Evolutionary conservation across 2,329 filamentous ascomycete species (phyloP).

Genomic region (Emydomyces testavorans): DNA sequence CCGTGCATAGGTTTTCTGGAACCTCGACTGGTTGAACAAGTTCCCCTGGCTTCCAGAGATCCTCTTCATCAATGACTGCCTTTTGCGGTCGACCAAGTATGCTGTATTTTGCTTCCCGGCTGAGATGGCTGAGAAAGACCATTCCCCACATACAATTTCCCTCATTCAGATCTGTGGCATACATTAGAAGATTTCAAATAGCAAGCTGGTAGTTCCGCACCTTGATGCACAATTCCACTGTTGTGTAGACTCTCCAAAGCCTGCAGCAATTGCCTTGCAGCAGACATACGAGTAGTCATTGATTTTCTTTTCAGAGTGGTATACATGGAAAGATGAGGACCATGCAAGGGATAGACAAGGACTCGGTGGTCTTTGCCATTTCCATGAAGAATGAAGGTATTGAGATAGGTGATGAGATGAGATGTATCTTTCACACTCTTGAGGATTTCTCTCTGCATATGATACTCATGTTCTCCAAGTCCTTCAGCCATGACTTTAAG

Average conservation of each 20-base stretch:
- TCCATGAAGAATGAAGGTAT: constrained; percentile 11
- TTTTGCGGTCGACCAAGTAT: too few relatives aligned
- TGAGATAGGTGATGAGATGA: constrained; percentile 10
- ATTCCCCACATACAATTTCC: constrained; percentile 25
- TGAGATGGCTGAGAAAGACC: constrained; percentile 18
- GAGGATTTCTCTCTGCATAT: constrained; percentile 11
- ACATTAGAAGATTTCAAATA: too few relatives aligned
- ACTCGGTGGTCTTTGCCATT: constrained; percentile 11
- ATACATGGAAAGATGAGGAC: too few relatives aligned
- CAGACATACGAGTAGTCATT: constrained; percentile 22
- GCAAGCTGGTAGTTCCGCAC: constrained; percentile 17
- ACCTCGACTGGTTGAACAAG: too few relatives aligned
- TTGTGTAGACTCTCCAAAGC: constrained; percentile 21
- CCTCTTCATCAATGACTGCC: too few relatives aligned
- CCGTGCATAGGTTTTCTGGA: too few relatives aligned
- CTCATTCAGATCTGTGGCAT: constrained; percentile 19
- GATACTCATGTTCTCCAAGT: constrained; percentile 11
- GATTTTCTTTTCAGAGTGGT: constrained; percentile 15
- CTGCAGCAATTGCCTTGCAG: constrained; percentile 22
- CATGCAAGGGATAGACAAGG: constrained; percentile 20
- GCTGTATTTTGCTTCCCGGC: constrained; percentile 22
- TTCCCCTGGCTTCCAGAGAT: too few relatives aligned
- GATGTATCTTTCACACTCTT: constrained; percentile 12
- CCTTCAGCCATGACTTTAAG: constrained; percentile 12
- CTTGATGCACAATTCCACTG: constrained; percentile 22